Conservation (phyloP, 1,284 basidiomycete genomes). For the Ceratobasidium theobromae region DNA sequence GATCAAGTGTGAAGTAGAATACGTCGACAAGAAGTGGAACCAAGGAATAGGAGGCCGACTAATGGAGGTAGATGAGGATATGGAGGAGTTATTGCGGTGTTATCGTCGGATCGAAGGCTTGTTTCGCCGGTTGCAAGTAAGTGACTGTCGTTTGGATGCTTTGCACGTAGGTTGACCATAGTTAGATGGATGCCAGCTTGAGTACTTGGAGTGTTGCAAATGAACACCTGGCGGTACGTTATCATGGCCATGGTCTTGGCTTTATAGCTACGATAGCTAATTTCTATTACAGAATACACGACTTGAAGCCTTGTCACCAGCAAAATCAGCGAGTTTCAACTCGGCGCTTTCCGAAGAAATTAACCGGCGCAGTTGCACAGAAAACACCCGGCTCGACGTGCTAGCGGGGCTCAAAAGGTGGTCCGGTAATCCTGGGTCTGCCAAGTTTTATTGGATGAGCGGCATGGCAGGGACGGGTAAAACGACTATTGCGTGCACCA, state of each 20-base stretch:
- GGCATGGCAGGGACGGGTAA: too few relatives aligned
- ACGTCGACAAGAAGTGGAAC: too few relatives aligned
- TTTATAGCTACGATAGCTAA: neutral
- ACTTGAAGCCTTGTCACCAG: neutral
- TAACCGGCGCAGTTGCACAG: too few relatives aligned
- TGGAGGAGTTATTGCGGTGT: too few relatives aligned
- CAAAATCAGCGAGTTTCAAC: neutral
- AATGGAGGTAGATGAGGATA: too few relatives aligned
- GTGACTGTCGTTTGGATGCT: neutral
- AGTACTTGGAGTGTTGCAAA: neutral
- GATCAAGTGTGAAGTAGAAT: too few relatives aligned
- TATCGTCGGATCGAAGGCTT: neutral
- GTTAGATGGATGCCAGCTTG: neutral
- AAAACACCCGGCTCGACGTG: neutral
- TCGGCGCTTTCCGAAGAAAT: neutral
- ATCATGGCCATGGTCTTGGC: too few relatives aligned
- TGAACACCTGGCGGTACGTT: neutral
- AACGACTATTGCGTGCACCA: neutral
- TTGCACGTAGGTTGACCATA: neutral
- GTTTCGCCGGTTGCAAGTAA: neutral
- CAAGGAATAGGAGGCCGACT: too few relatives aligned
- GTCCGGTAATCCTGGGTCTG: too few relatives aligned
- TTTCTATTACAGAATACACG: neutral
- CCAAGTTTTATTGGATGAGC: constrained; percentile 18
- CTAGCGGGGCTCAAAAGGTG: neutral